phyloP scores from a whole-genome alignment of 148 eudicot species.

The Spergularia bocconei region DNA sequence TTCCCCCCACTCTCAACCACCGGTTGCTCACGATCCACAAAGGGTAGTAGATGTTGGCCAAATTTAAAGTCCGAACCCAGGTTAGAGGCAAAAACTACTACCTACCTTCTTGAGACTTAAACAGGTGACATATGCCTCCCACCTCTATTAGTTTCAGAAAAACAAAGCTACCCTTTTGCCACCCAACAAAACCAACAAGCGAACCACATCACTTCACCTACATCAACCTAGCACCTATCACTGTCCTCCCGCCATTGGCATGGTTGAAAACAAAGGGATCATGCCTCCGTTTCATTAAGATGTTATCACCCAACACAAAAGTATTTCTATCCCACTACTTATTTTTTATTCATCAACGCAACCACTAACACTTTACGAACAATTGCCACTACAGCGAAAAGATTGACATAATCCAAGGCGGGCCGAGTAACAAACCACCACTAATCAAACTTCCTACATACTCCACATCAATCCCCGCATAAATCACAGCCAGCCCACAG shows the following conservation, averaged over 20 bases:
- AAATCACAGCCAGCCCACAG: not conserved
- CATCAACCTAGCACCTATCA: not conserved
- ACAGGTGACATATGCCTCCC: not conserved
- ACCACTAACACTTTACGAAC: too few species aligned
- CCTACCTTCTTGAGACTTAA: not conserved
- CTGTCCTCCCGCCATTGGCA: too few species aligned
- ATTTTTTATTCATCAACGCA: not conserved
- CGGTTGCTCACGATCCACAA: not conserved
- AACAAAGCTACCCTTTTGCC: not conserved
- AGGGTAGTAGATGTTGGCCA: not conserved
- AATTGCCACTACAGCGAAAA: too few species aligned
- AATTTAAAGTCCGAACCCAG: not conserved
- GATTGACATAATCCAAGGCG: not conserved
- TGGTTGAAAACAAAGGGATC: not conserved
- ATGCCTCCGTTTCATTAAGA: not conserved
- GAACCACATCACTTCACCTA: not conserved
- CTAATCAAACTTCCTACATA: not conserved
- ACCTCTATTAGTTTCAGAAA: not conserved
- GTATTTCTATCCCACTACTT: not conserved
- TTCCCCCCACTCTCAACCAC: not conserved
- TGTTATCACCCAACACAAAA: not conserved
- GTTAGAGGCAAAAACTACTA: not conserved
- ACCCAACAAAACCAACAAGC: not conserved
- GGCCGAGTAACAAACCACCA: not conserved
- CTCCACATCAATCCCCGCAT: not conserved